Conservation (phyloP, 2,329 filamentous ascomycete species). For the Neonectria hederae region DNA sequence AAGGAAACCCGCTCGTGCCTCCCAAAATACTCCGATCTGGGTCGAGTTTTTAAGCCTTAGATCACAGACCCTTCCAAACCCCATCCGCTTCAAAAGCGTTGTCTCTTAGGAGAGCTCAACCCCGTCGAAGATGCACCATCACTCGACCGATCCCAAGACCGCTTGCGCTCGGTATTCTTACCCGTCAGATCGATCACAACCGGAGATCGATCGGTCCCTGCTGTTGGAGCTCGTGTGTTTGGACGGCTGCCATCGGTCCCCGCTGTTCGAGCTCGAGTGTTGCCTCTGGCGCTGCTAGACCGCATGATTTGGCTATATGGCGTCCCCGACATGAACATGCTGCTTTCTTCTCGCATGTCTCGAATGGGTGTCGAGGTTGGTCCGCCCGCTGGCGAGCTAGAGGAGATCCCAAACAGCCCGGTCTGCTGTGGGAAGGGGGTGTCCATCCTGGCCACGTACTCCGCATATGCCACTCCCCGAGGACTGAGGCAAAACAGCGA, state of each 20-base stretch:
- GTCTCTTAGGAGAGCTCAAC: not conserved
- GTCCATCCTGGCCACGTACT: constrained; percentile 20
- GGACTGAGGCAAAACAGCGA: constrained; percentile 26
- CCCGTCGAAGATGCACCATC: not conserved
- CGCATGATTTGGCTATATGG: constrained; percentile 13
- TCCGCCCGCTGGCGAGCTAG: not conserved
- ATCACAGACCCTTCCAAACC: too few relatives aligned
- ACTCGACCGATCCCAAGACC: not conserved
- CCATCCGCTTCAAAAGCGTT: not conserved
- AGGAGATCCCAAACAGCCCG: not conserved
- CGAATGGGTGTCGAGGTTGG: constrained; percentile 1
- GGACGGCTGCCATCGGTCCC: not conserved
- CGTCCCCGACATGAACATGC: constrained; percentile 30
- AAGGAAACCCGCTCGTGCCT: not conserved
- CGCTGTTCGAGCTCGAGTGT: not conserved
- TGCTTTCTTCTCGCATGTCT: constrained; percentile 26
- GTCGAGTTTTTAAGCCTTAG: not conserved
- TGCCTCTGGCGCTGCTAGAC: not conserved
- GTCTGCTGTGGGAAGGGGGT: not conserved
- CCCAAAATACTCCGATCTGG: not conserved
- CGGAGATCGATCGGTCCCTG: not conserved
- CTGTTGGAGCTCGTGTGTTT: not conserved
- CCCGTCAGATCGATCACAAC: not conserved
- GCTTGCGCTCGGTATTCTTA: not conserved
- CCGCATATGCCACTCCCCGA: not conserved